phyloP scores from a whole-genome alignment of 208 protist genomes.

The Acanthamoeba culbertsoni region DNA sequence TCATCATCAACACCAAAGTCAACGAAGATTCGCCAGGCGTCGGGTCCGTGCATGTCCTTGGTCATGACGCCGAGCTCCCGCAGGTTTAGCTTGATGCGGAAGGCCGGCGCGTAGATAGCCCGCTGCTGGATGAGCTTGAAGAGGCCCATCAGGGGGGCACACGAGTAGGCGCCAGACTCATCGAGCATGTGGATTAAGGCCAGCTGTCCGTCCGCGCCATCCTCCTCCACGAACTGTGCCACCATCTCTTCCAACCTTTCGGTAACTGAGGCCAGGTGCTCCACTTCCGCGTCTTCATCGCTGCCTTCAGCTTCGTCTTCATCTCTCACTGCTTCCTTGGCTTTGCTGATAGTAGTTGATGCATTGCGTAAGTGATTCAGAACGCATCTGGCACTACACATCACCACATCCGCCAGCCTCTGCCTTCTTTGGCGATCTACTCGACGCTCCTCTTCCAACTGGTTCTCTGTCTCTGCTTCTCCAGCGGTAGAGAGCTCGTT shows the following conservation, averaged over 20 bases:
- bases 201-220: neutral
- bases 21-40: slow-evolving; percentile 45
- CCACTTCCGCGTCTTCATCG: neutral
- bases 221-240: neutral
- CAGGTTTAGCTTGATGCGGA: neutral
- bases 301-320: neutral
- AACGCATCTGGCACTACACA: neutral
- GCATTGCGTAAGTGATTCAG: neutral
- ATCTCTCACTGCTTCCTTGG: neutral
- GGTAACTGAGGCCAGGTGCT: neutral
- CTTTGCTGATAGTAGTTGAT: too few species aligned
- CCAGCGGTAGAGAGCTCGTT: neutral
- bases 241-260: neutral
- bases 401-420: slow-evolving; percentile 21
- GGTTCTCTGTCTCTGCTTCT: neutral
- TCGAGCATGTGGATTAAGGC: neutral
- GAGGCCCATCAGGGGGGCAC: neutral
- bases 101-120: slow-evolving; percentile 9
- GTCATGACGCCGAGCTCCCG: slow-evolving; percentile 31
- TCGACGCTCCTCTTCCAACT: neutral
- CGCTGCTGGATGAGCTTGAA: slow-evolving; percentile 45
- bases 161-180: neutral
- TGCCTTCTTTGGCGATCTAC: neutral
- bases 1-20: neutral
- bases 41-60: slow-evolving; percentile 34